Conservation (phyloP, 805 yeast species). For the Candida coquimbonensis region DNA sequence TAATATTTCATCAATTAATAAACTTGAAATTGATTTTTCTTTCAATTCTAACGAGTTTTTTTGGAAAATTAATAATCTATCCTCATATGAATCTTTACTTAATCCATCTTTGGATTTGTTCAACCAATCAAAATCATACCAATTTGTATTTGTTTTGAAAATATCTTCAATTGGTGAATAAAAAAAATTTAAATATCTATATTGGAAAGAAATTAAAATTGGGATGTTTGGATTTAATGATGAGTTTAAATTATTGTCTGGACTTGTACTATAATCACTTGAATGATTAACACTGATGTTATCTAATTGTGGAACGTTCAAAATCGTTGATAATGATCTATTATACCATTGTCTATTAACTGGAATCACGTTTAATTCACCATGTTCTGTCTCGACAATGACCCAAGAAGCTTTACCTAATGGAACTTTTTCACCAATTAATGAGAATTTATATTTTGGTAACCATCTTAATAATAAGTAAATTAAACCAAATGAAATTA, state of each 20-base stretch:
- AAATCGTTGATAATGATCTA: slow-evolving; percentile 63
- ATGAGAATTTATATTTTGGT: slow-evolving; percentile 63
- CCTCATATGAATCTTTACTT: slow-evolving; percentile 58
- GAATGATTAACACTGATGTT: slow-evolving; percentile 17
- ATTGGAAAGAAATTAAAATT: slow-evolving; percentile 60
- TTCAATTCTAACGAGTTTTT: slow-evolving; percentile 66
- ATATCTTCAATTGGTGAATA: slow-evolving; percentile 86
- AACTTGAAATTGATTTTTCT: slow-evolving; percentile 57
- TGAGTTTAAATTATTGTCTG: slow-evolving; percentile 13
- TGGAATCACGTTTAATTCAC: slow-evolving; percentile 60
- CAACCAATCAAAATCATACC: slow-evolving; percentile 82
- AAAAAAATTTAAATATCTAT: slow-evolving; percentile 75
- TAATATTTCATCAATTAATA: slow-evolving; percentile 78
- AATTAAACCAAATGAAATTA: slow-evolving; percentile 60
- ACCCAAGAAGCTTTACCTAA: slow-evolving; percentile 88
- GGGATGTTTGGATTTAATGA: slow-evolving; percentile 45
- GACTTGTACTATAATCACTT: slow-evolving; percentile 8
- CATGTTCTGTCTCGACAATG: slow-evolving; percentile 89
- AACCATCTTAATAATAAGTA: slow-evolving; percentile 79
- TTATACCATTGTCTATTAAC: slow-evolving; percentile 59
- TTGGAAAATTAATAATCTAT: slow-evolving; percentile 70
- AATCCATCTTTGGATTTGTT: slow-evolving; percentile 59
- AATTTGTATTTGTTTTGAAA: slow-evolving; percentile 73
- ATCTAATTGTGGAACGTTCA: slow-evolving; percentile 31
- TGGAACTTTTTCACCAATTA: slow-evolving; percentile 60